A percentile compares a stretch with the other conserved stretches of the same genome.
phyloP scores from a whole-genome alignment of 177 flowering plant genomes.

The Vitis hybrid region DNA sequence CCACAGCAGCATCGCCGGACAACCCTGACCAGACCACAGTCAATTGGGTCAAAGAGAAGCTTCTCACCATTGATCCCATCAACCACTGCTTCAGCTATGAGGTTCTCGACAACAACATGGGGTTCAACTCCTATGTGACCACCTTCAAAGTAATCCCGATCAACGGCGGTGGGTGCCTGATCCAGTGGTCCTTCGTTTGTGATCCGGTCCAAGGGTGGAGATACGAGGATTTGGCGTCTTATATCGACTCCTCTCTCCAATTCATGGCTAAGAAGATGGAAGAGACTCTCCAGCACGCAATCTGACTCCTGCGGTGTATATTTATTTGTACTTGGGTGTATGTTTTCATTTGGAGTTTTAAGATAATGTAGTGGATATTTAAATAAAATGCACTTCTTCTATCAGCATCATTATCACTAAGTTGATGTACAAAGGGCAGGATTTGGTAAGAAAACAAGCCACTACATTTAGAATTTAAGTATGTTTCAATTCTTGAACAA shows the following conservation, averaged over 20 bases:
- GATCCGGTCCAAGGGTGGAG: conserved; percentile 30
- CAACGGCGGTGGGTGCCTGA: conserved; percentile 30
- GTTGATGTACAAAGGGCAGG: too few relatives aligned
- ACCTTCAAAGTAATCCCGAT: conserved; percentile 22
- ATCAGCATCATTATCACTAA: too few relatives aligned
- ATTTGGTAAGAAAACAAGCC: background rate
- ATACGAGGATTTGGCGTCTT: conserved; percentile 13
- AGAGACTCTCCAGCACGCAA: conserved; percentile 1
- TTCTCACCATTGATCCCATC: conserved; percentile 33
- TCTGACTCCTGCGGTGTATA: background rate
- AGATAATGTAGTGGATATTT: too few relatives aligned
- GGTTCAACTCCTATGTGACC: conserved; percentile 35
- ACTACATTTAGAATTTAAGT: background rate
- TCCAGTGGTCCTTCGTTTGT: conserved; percentile 48
- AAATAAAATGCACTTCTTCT: too few relatives aligned
- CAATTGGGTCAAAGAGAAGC: conserved; percentile 49
- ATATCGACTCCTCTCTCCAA: conserved; percentile 13
- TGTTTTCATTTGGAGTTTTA: background rate
- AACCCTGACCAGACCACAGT: background rate
- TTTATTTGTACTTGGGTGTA: background rate
- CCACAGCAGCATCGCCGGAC: conserved; percentile 2
- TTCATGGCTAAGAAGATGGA: conserved; percentile 28
- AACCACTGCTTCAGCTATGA: conserved; percentile 37
- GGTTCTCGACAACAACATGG: conserved; percentile 37
- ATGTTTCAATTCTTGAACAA: background rate